phyloP scores from a whole-genome alignment of 305 asterid genomes.

The Solanum aculeatissimum region DNA sequence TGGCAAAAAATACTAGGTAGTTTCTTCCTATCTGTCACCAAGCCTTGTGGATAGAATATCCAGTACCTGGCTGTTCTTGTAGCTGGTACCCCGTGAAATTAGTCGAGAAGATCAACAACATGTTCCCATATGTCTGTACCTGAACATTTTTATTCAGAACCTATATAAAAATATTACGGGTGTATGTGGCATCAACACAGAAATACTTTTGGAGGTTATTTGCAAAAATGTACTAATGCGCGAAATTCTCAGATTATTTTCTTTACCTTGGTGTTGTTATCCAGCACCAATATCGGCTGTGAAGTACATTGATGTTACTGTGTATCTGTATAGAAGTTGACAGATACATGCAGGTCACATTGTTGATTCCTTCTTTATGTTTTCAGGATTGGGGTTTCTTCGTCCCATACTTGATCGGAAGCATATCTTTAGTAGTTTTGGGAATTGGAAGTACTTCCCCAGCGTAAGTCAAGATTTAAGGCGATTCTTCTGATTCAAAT shows the following conservation, averaged over 20 bases:
- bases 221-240: neutral
- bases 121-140: neutral
- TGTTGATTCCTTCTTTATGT: constrained; percentile 10
- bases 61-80: neutral
- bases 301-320: neutral
- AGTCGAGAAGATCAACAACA: neutral
- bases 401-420: constrained; percentile 86
- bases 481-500: neutral
- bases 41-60: neutral
- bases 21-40: neutral
- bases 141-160: neutral
- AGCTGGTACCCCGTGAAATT: neutral
- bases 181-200: neutral
- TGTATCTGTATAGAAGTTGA: neutral
- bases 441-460: constrained; percentile 87
- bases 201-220: neutral
- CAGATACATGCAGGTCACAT: neutral
- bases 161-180: neutral
- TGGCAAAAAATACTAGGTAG: neutral
- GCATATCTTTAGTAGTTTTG: constrained; percentile 81
- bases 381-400: constrained; percentile 94
- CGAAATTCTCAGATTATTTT: neutral
- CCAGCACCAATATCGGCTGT: neutral
- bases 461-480: constrained; percentile 40
- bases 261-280: neutral